A percentile compares a stretch with the other conserved stretches of the same genome.
These are phyloP conservation scores for Aleurites moluccanus DNA, from an alignment of 441 rosid species.

Conservation along the genomic window DNA sequence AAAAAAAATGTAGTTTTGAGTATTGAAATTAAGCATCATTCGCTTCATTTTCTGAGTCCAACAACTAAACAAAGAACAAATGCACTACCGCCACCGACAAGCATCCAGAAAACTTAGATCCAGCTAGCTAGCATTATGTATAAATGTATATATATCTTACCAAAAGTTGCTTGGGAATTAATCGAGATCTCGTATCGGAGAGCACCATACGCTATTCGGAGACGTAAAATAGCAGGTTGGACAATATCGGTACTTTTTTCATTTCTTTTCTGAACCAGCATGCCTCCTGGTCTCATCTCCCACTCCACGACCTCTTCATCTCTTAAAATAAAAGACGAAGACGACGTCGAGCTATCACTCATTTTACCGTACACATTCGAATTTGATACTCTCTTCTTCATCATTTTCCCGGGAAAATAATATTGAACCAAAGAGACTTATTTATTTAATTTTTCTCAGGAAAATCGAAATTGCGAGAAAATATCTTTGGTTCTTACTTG, in stretches of 20 bases:
- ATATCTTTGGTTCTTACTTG: conserved; percentile 21
- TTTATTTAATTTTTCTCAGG: neutral
- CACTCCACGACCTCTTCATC: conserved; percentile 36
- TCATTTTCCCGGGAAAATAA: conserved; percentile 23
- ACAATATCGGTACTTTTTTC: neutral
- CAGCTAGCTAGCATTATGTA: neutral
- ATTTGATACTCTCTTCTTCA: conserved; percentile 21
- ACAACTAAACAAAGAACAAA: too few species aligned
- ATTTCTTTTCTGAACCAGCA: conserved; percentile 58
- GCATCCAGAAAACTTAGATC: conserved; percentile 9
- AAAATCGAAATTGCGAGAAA: conserved; percentile 12
- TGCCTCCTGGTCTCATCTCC: conserved; percentile 65
- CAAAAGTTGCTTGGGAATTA: conserved; percentile 49
- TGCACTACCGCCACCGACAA: neutral
- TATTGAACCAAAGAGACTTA: neutral
- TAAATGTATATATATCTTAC: conserved; percentile 28
- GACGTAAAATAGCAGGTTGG: conserved; percentile 29
- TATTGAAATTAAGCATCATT: too few species aligned
- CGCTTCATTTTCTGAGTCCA: neutral
- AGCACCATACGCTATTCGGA: conserved; percentile 45
- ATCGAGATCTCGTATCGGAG: conserved; percentile 45
- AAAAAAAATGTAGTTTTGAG: too few species aligned
- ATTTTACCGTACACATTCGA: conserved; percentile 23
- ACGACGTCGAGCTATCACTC: conserved; percentile 25
- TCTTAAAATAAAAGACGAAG: neutral